phyloP scores from a whole-genome alignment of 164 flowering plant genomes.

The Protea cynaroides region DNA sequence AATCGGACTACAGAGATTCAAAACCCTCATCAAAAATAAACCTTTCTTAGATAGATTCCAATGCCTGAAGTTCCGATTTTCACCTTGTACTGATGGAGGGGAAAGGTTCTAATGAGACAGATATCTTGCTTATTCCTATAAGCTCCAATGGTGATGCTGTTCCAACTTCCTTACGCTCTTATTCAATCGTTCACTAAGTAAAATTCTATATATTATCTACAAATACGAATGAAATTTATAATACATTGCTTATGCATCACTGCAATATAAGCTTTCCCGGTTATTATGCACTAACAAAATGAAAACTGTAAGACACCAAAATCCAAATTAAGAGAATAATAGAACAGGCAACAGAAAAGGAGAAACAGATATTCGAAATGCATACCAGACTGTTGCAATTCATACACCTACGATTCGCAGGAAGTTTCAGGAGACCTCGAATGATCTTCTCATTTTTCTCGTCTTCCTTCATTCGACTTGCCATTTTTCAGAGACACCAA shows the following conservation, averaged over 20 bases:
- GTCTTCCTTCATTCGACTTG: conserved; percentile 75
- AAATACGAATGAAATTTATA: background rate
- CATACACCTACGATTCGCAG: conserved; percentile 77
- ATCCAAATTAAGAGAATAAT: background rate
- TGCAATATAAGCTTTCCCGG: background rate
- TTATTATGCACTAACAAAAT: background rate
- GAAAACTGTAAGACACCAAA: background rate
- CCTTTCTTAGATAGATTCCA: too few species aligned
- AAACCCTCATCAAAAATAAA: too few species aligned
- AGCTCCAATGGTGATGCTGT: too few species aligned
- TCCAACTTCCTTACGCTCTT: background rate
- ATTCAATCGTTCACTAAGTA: background rate
- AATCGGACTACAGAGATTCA: too few species aligned
- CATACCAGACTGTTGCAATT: conserved; percentile 89
- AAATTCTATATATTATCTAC: background rate
- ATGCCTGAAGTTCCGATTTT: too few species aligned
- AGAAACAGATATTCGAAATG: background rate
- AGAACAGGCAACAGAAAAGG: background rate
- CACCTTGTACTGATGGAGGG: too few species aligned
- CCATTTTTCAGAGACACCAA: conserved; percentile 36
- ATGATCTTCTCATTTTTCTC: conserved; percentile 87
- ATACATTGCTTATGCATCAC: too few species aligned
- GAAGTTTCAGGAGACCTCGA: conserved; percentile 73
- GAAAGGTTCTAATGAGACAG: too few species aligned
- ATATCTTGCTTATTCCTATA: too few species aligned